A percentile compares a stretch with the other conserved stretches of the same genome.
These are phyloP conservation scores for Solanum hybrid DNA, from an alignment of 305 asterid species.

Conservation along the genomic window DNA sequence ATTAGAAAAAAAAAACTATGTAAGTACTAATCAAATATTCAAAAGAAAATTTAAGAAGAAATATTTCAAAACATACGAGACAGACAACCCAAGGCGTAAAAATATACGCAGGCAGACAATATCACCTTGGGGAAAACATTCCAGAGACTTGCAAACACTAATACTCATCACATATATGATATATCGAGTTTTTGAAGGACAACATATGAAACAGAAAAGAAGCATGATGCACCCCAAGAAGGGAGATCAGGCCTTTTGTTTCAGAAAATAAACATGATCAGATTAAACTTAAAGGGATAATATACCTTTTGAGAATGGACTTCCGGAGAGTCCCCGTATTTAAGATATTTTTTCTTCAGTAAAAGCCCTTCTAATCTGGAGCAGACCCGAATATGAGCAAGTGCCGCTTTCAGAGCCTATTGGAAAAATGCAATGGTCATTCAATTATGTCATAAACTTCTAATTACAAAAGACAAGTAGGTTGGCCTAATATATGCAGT, in stretches of 20 bases:
- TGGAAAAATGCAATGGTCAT: neutral
- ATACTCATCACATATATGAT: neutral
- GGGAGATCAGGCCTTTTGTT: neutral
- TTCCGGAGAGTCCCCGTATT: constrained; percentile 72
- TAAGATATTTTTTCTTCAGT: constrained; percentile 69
- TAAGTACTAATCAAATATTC: neutral
- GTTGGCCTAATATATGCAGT: neutral
- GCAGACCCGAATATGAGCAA: constrained; percentile 73
- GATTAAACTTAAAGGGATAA: neutral
- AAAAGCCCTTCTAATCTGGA: constrained; percentile 83
- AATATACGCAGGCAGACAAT: neutral
- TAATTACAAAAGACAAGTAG: neutral
- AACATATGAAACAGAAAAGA: neutral
- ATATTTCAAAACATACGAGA: neutral
- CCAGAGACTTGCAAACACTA: neutral
- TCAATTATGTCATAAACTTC: neutral
- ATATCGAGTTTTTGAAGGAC: neutral
- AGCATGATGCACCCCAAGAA: neutral
- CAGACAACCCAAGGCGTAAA: neutral
- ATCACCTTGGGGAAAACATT: neutral
- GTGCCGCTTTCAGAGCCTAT: constrained; percentile 77
- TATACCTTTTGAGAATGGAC: constrained; percentile 85
- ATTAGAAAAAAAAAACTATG: neutral
- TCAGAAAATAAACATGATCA: neutral
- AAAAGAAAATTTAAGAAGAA: neutral